Evolutionary conservation across 352 stramenopile genomes (phyloP).

Genomic region (Phytophthora rubi): DNA sequence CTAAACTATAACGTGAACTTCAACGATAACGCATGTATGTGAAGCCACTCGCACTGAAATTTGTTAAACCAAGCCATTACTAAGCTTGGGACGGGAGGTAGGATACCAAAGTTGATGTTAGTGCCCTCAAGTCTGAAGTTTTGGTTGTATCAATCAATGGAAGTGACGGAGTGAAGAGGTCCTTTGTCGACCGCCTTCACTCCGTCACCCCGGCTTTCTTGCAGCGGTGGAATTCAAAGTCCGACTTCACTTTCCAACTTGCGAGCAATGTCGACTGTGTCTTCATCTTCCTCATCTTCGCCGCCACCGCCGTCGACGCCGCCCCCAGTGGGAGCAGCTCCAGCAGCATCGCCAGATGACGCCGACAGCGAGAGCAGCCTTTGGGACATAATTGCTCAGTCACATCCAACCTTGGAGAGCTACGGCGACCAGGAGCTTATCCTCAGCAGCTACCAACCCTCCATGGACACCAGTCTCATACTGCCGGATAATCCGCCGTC

Average conservation of each 20-base stretch:
- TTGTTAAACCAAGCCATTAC: too few species aligned
- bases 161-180: too few species aligned
- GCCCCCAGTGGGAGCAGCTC: constrained; percentile 59
- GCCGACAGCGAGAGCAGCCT: constrained; percentile 63
- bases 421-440: constrained; percentile 41
- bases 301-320: constrained; percentile 16
- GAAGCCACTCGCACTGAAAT: too few species aligned
- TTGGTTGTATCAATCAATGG: too few species aligned
- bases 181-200: too few species aligned
- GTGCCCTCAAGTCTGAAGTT: too few species aligned
- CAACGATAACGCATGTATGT: too few species aligned
- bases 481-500: neutral
- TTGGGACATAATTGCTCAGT: constrained; percentile 43
- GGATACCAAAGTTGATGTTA: too few species aligned
- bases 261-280: constrained; percentile 51
- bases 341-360: constrained; percentile 41
- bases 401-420: constrained; percentile 42
- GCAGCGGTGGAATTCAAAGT: too few species aligned
- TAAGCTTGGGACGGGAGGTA: too few species aligned
- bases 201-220: too few species aligned
- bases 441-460: neutral
- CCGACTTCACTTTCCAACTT: constrained; percentile 40
- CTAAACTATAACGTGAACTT: too few species aligned
- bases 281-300: constrained; percentile 28
- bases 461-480: neutral